Conservation (phyloP, 2,329 filamentous ascomycete genomes). For the Fusarium nematophilum region DNA sequence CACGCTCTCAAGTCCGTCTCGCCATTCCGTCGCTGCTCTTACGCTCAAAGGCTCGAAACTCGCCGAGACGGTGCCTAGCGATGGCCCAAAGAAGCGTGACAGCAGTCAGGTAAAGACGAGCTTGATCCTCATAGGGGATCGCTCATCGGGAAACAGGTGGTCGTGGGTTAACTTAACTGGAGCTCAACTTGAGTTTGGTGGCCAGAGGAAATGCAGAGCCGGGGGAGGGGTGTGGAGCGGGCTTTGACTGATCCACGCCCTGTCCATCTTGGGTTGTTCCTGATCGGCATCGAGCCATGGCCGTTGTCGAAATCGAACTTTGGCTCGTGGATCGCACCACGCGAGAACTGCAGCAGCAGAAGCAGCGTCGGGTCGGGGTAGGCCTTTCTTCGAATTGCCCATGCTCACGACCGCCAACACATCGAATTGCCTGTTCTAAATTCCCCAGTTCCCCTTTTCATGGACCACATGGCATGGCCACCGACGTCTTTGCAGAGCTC, state of each 20-base stretch:
- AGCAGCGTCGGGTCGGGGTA: slow-evolving; percentile 28
- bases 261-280: slow-evolving; percentile 38
- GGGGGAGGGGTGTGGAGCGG: slow-evolving; percentile 29
- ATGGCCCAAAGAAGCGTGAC: slow-evolving; percentile 27
- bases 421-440: slow-evolving; percentile 26
- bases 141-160: slow-evolving; percentile 33
- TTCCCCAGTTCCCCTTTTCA: slow-evolving; percentile 22
- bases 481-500: slow-evolving; percentile 26
- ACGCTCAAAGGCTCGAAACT: slow-evolving; percentile 27
- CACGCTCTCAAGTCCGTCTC: slow-evolving; percentile 27
- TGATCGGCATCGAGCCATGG: slow-evolving; percentile 44
- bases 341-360: slow-evolving; percentile 27
- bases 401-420: slow-evolving; percentile 29
- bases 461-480: slow-evolving; percentile 35
- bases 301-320: slow-evolving; percentile 45
- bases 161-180: slow-evolving; percentile 33
- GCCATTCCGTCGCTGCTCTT: slow-evolving; percentile 14
- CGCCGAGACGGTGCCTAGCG: slow-evolving; percentile 29
- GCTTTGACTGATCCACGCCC: slow-evolving; percentile 25
- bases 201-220: slow-evolving; percentile 21
- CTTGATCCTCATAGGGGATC: slow-evolving; percentile 34
- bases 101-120: slow-evolving; percentile 30
- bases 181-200: slow-evolving; percentile 33
- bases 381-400: slow-evolving; percentile 19
- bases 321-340: slow-evolving; percentile 46